phyloP scores from a whole-genome alignment of 495 filamentous ascomycete species.

The Lepidopterella palustris region DNA sequence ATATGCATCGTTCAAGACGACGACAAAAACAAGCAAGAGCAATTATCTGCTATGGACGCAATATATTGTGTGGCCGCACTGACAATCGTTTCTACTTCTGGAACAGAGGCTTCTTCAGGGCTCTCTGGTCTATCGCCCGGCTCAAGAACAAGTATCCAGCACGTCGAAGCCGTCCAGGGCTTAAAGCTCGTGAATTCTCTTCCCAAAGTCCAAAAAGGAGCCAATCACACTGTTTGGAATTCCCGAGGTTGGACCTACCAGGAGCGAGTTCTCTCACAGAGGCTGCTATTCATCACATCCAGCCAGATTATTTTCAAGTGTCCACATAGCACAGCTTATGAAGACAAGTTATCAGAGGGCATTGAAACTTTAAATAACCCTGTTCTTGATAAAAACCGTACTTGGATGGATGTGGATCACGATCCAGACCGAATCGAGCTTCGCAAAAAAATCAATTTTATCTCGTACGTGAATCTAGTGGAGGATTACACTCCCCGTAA shows the following conservation, averaged over 20 bases:
- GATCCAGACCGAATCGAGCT: not conserved
- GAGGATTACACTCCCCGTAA: not conserved
- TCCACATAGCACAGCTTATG: not conserved
- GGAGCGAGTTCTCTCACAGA: not conserved
- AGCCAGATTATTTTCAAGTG: not conserved
- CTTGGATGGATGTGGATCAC: not conserved
- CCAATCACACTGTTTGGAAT: not conserved
- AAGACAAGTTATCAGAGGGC: not conserved
- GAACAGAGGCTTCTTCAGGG: not conserved
- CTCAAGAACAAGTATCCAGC: not conserved
- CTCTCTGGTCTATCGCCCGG: not conserved
- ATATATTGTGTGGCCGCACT: not conserved
- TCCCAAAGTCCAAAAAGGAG: not conserved
- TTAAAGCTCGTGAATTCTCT: not conserved
- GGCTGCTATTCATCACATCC: not conserved
- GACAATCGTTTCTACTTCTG: not conserved
- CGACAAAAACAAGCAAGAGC: not conserved
- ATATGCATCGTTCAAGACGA: constrained; percentile 2
- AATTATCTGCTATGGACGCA: not conserved
- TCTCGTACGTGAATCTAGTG: not conserved
- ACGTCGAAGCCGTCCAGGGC: not conserved
- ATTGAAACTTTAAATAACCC: not conserved
- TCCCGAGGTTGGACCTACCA: constrained; percentile 6
- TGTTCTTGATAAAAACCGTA: too few relatives aligned
- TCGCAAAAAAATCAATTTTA: not conserved